Percentiles rank a stretch among this genome's conserved stretches.
These are phyloP conservation scores for Phytopythium ostracodes DNA, from an alignment of 352 stramenopile genomes.

Conservation along the genomic window DNA sequence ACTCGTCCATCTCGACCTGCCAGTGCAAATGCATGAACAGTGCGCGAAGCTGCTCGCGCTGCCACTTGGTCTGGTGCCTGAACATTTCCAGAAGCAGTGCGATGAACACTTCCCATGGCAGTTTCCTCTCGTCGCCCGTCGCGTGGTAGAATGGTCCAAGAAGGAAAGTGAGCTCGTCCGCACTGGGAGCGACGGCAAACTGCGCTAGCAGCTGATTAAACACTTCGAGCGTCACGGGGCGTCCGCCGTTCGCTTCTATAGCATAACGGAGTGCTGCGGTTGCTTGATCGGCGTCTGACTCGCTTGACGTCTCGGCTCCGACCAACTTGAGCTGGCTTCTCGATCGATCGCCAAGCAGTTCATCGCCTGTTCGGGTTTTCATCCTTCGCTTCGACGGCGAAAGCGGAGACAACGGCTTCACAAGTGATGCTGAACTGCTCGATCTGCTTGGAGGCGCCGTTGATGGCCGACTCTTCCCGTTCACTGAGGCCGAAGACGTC, in stretches of 20 bases:
- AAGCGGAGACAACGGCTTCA: background rate
- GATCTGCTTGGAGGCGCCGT: slow-evolving; percentile 4
- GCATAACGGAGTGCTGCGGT: slow-evolving; percentile 15
- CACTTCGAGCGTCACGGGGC: slow-evolving; percentile 39
- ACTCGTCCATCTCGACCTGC: slow-evolving; percentile 16
- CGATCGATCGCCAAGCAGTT: background rate
- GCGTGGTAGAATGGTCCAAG: slow-evolving; percentile 47
- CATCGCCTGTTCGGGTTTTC: slow-evolving; percentile 21
- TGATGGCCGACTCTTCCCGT: slow-evolving; percentile 9
- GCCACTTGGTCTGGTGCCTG: slow-evolving; percentile 39
- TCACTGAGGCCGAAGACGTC: slow-evolving; percentile 17
- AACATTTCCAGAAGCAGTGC: slow-evolving; percentile 43
- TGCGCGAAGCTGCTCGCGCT: slow-evolving; percentile 28
- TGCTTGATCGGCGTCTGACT: slow-evolving; percentile 11
- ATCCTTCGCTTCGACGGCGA: slow-evolving; percentile 24
- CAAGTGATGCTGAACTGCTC: background rate
- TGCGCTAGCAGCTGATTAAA: slow-evolving; percentile 49
- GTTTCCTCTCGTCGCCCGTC: slow-evolving; percentile 52
- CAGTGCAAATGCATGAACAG: slow-evolving; percentile 47
- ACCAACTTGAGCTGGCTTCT: background rate
- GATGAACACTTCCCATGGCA: slow-evolving; percentile 46
- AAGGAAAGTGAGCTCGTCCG: slow-evolving; percentile 25
- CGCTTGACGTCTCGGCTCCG: background rate
- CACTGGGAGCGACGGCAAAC: slow-evolving; percentile 25
- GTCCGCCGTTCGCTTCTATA: slow-evolving; percentile 24